These are phyloP conservation scores for Ogataea corticis DNA, from an alignment of 805 yeast genomes.

Conservation along the genomic window DNA sequence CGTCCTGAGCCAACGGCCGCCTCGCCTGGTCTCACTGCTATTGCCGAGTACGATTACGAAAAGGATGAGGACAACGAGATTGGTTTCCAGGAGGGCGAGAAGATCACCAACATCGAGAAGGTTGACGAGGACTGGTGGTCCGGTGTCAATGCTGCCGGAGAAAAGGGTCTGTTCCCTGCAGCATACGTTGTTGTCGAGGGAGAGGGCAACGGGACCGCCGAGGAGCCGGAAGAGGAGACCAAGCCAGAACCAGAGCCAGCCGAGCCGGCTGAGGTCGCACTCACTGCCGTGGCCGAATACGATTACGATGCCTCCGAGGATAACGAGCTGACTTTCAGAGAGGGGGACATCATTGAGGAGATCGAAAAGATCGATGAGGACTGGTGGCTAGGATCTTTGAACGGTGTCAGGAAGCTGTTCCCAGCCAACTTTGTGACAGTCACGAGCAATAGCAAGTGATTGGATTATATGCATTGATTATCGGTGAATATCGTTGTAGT, in stretches of 20 bases:
- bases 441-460: no score
- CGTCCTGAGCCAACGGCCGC: constrained; percentile 21
- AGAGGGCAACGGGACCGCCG: constrained; percentile 11
- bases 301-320: constrained; percentile 91
- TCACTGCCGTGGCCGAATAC: constrained; percentile 64
- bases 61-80: constrained; percentile 79
- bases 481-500: no score
- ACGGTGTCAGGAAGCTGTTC: constrained; percentile 82
- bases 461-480: background rate
- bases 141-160: constrained; percentile 40
- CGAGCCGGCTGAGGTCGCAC: constrained; percentile 18
- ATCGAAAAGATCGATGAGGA: constrained; percentile 90
- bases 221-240: constrained; percentile 6
- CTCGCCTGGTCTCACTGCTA: constrained; percentile 45
- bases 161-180: constrained; percentile 58
- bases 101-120: constrained; percentile 62
- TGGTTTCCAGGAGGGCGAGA: constrained; percentile 64
- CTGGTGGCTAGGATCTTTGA: constrained; percentile 93
- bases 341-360: constrained; percentile 78
- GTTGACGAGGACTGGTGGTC: constrained; percentile 77
- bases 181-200: constrained; percentile 47
- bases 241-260: constrained; percentile 25
- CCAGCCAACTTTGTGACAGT: constrained; percentile 82
- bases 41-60: constrained; percentile 79
- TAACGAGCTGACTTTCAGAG: constrained; percentile 82